Percentiles rank a stretch among this genome's conserved stretches.
phyloP scores from a whole-genome alignment of 83 land plant genomes.

The Diphasiastrum complanatum region DNA sequence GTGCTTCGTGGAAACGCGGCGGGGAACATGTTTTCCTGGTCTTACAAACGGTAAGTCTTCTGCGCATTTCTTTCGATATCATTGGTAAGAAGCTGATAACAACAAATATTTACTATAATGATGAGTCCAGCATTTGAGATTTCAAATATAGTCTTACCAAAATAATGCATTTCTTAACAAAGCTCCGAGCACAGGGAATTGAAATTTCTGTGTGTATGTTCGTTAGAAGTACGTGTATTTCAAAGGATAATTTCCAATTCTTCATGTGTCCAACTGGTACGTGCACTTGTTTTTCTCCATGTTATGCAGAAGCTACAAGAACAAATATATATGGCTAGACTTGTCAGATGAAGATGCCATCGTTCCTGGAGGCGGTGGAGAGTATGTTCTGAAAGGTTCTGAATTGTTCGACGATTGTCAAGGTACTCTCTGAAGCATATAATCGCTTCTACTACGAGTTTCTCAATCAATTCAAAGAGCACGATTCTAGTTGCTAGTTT shows the following conservation, averaged over 20 bases:
- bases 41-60: conserved; percentile 42
- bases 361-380: conserved; percentile 39
- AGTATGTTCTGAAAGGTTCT: conserved; percentile 55
- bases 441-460: too few species aligned
- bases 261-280: not conserved
- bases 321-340: conserved; percentile 52
- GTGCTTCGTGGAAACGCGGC: conserved; percentile 46
- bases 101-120: not conserved
- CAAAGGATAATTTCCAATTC: not conserved
- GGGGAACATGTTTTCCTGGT: conserved; percentile 50
- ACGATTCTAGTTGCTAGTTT: too few species aligned
- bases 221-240: too few species aligned
- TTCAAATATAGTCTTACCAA: too few species aligned
- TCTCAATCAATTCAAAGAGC: too few species aligned
- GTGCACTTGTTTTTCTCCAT: not conserved
- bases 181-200: too few species aligned
- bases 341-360: conserved; percentile 51
- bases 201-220: too few species aligned
- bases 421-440: too few species aligned
- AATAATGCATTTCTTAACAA: too few species aligned
- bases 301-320: conserved; percentile 44
- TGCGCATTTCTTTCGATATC: not conserved
- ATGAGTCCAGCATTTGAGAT: too few species aligned
- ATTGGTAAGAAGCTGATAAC: not conserved
- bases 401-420: too few species aligned